Evolutionary conservation across 1,139 yeast genomes (phyloP), one percentile per base, ranked within the genome.

Genomic region (Diutina mesorugosa): DNA sequence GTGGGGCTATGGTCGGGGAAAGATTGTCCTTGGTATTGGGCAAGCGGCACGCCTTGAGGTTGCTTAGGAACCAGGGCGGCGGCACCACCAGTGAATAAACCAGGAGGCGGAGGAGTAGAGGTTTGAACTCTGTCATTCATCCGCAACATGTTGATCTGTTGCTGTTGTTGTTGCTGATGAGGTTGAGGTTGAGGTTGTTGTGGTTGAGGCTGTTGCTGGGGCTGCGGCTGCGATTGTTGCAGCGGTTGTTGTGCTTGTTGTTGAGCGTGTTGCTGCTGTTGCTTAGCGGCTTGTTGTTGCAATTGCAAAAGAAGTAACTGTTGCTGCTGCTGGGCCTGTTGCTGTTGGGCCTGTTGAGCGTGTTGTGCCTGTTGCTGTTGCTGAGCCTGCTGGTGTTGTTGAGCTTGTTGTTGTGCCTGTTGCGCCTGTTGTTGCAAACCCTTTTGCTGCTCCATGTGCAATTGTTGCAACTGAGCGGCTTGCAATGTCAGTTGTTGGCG

Each of bases 41-140:
- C 50, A 14, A 18, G 50, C 12, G 61, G 55, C 58, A 56, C 50
- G 56, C 57, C 56, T 56, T 55, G 28, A 57, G 57, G 18, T 58
- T 60, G 35, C 57, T 56, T 41, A 50, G 55, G 56, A 56, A 56
- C 55, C 58, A 56, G 46, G 57, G 60, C 53, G 51, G 57, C 55
- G 61, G 65, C 16, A 58, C 55, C 21, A 58, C 61, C 52, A 56
- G 65, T 65, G 59, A 73, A 73, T 59, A 73, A 69, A 1, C 78
- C 78, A 3, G 77, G 77, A 14, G 77, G 77, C n/a, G 78, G 78
- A 18, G 78, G 78, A 1, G 78, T 73, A 12, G 75, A 65, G 4
- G 75, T 69, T 55, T 65, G 69, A 38, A 66, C 65, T 55, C 76
- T 67, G 54, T 73, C 77, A 56, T 66, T 69, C 59, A 65, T 59